Percentiles rank a stretch among this genome's conserved stretches.
These are phyloP conservation scores for Pythium phragmitis DNA, from an alignment of 352 stramenopile species.

Conservation along the genomic window DNA sequence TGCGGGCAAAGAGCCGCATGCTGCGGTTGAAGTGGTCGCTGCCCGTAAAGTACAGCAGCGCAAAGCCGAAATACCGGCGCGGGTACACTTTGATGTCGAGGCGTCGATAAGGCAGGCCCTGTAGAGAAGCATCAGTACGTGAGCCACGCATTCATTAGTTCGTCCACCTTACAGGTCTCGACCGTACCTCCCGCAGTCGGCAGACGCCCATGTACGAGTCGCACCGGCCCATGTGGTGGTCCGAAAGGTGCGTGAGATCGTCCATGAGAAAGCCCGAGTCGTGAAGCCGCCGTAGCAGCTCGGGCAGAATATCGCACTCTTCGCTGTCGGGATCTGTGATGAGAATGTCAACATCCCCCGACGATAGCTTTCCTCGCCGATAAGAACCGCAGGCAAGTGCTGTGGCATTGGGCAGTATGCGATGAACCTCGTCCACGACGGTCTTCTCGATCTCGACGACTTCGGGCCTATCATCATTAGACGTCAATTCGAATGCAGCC, in stretches of 20 bases:
- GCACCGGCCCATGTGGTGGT: slow-evolving; percentile 48
- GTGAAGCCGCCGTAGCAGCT: slow-evolving; percentile 65
- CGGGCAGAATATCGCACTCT: slow-evolving; percentile 63
- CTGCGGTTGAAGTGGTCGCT: slow-evolving; percentile 91
- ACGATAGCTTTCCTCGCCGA: slow-evolving; percentile 66
- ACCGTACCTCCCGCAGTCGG: slow-evolving; percentile 44
- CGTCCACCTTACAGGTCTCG: no score
- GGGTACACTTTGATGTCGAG: slow-evolving; percentile 89
- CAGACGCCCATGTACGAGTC: slow-evolving; percentile 90
- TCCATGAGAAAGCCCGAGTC: slow-evolving; percentile 69
- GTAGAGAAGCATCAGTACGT: background rate
- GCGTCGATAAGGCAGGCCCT: slow-evolving; percentile 56
- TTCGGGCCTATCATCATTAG: slow-evolving; percentile 42
- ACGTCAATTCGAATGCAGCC: background rate
- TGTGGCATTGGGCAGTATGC: slow-evolving; percentile 57
- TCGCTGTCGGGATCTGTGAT: slow-evolving; percentile 73
- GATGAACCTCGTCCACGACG: slow-evolving; percentile 68
- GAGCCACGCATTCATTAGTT: background rate
- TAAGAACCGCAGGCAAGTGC: slow-evolving; percentile 77
- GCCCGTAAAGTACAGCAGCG: slow-evolving; percentile 90
- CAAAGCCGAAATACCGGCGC: slow-evolving; percentile 74
- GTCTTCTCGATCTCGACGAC: slow-evolving; percentile 71
- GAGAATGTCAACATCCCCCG: slow-evolving; percentile 78
- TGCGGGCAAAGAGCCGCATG: slow-evolving; percentile 79
- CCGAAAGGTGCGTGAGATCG: slow-evolving; percentile 62